phyloP scores from a whole-genome alignment of 208 protist genomes.

The Trypanosoma caninum region DNA sequence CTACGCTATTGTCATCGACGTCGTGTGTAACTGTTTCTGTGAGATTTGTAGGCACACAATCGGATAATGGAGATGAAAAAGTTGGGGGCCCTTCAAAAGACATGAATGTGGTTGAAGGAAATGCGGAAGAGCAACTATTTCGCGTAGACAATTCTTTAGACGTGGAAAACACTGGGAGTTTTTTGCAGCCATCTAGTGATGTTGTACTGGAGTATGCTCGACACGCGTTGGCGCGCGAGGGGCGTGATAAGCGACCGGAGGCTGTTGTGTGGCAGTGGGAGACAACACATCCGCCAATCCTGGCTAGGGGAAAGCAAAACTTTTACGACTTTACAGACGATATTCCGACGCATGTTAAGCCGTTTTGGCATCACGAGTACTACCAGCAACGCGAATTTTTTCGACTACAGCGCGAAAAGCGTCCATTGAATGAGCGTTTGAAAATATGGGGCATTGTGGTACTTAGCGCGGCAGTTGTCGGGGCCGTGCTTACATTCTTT shows the following conservation, averaged over 20 bases:
- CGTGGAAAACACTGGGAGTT: constrained; percentile 45
- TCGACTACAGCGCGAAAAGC: constrained; percentile 70
- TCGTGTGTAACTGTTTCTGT: neutral
- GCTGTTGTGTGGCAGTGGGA: constrained; percentile 79
- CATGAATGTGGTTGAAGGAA: neutral
- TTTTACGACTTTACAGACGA: constrained; percentile 86
- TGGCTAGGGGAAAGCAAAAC: constrained; percentile 76
- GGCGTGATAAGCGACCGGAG: constrained; percentile 65
- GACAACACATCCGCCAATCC: constrained; percentile 66
- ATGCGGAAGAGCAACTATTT: neutral
- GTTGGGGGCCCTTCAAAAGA: neutral
- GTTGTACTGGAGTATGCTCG: constrained; percentile 84
- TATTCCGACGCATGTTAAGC: constrained; percentile 85
- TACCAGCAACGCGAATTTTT: constrained; percentile 90
- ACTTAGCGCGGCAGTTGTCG: constrained; percentile 29
- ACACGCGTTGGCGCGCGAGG: constrained; percentile 73
- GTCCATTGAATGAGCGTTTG: constrained; percentile 63
- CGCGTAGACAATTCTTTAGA: constrained; percentile 13
- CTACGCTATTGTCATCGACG: neutral
- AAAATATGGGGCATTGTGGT: constrained; percentile 34
- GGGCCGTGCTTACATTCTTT: constrained; percentile 56
- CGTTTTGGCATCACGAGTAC: constrained; percentile 85
- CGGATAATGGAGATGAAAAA: neutral
- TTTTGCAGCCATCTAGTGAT: constrained; percentile 79
- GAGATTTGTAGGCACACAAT: constrained; percentile 8